Evolutionary conservation across 2,329 filamentous ascomycete species (phyloP), one percentile per base, ranked within the genome.

Genomic region (Cladosporium phlei): DNA sequence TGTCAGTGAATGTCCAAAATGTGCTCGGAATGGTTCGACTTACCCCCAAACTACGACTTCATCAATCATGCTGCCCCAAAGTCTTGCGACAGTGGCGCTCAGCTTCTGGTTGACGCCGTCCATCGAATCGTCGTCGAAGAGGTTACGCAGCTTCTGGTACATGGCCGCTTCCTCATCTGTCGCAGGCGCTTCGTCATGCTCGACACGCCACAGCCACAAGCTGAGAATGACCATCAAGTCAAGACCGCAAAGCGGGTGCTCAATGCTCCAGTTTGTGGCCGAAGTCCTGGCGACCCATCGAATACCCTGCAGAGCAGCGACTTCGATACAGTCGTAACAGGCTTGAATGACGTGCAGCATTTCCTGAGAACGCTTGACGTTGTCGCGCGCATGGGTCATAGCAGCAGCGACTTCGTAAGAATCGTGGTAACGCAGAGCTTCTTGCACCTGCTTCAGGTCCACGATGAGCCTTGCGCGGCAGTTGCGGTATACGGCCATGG

Each of bases 41-140:
- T 84, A 95, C 89, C 93, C 93, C 93, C 93, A 97, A 51, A 98
- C 93, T 58, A 97, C 91, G 53, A 97, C 93, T 71, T 96, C 93
- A 65, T 97, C 93, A 55, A 97, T 83, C 85, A 97, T 96, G 54
- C 88, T 91, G 59, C 91, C 93, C 93, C 93, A 98, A 35, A 97
- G 81, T 60, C 88, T 83, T 53, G 91, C 90, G 33, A 98, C 91
- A 43, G 88, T 88, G n/a, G 90, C 93, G 73, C 91, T 96, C 57
- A 98, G 75, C 66, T 94, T 90, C 43, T 82, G 77, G 54, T 84
- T 85, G 66, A 88, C 88, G 19, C 82, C 76, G 61, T 94, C 87
- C 49, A 91, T 85, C 45, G 87, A 81, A 62, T 97, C 90, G 63
- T 94, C 91, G 59, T 93, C 88, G 63, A 95, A 95, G 59, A 97